These are phyloP conservation scores for Tremellales sp. DNA, from an alignment of 1,284 basidiomycete genomes.

Conservation along the genomic window DNA sequence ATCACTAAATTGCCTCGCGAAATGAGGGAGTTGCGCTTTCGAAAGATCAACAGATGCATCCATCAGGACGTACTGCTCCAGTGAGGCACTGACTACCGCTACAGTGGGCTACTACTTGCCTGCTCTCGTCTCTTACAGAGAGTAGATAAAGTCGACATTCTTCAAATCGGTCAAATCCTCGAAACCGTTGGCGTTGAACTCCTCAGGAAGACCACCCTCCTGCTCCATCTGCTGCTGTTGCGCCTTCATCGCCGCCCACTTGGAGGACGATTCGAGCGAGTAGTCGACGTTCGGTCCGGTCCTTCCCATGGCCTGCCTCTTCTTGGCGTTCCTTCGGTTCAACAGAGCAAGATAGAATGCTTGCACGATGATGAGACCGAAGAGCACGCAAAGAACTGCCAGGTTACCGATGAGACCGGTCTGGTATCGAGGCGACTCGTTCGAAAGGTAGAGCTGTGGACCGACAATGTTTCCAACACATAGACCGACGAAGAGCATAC, in stretches of 20 bases:
- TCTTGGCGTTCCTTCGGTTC: slow-evolving; percentile 49
- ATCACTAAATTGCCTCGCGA: too few species aligned
- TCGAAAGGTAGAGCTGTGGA: slow-evolving; percentile 24
- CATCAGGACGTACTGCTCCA: too few species aligned
- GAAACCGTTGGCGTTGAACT: slow-evolving; percentile 51
- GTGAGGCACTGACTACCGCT: too few species aligned
- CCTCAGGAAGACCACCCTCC: slow-evolving; percentile 17
- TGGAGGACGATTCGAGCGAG: slow-evolving; percentile 40
- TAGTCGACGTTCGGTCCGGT: slow-evolving; percentile 46
- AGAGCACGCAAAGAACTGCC: slow-evolving; percentile 19
- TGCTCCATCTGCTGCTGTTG: slow-evolving; percentile 20
- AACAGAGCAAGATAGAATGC: slow-evolving; percentile 49
- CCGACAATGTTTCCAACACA: slow-evolving; percentile 39
- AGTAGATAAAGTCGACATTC: slow-evolving; percentile 52
- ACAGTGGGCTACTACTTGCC: too few species aligned
- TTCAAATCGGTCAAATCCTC: slow-evolving; percentile 50
- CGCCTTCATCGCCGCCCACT: slow-evolving; percentile 36
- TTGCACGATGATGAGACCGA: slow-evolving; percentile 20
- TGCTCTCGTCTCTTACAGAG: too few species aligned
- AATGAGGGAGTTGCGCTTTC: too few species aligned
- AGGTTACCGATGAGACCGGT: slow-evolving; percentile 23
- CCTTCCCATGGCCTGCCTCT: slow-evolving; percentile 49
- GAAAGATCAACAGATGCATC: too few species aligned
- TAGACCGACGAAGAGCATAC: slow-evolving; percentile 27
- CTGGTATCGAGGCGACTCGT: slow-evolving; percentile 23